phyloP scores from a whole-genome alignment of 768 basidiomycete genomes.

The Gymnopilus dilepis region DNA sequence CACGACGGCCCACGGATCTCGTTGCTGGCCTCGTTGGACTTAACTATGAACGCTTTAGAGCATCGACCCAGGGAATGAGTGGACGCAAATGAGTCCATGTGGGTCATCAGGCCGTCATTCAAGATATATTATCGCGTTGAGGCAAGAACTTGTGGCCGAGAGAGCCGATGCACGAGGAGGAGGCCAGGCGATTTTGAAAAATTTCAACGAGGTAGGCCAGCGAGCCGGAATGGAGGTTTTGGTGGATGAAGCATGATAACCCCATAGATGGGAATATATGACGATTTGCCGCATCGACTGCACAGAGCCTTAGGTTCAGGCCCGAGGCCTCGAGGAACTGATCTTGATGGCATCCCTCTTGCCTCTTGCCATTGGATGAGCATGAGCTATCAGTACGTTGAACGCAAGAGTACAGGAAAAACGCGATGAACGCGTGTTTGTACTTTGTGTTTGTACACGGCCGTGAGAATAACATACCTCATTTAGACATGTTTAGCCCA shows the following conservation, averaged over 20 bases:
- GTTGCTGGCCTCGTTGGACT: not conserved
- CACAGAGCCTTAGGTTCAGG: not conserved
- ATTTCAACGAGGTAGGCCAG: not conserved
- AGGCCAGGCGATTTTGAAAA: not conserved
- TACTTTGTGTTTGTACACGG: not conserved
- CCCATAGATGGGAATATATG: not conserved
- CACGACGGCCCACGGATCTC: not conserved
- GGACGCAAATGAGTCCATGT: not conserved
- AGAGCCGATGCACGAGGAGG: conserved; percentile 4
- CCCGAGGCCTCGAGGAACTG: not conserved
- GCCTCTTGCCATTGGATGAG: not conserved
- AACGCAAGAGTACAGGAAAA: not conserved
- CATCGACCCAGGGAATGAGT: too few relatives aligned
- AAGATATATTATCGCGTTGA: not conserved
- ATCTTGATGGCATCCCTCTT: not conserved
- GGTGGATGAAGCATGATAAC: not conserved
- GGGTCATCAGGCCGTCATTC: not conserved
- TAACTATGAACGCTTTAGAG: too few relatives aligned
- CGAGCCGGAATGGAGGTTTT: not conserved
- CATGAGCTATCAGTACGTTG: not conserved
- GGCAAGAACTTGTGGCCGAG: not conserved
- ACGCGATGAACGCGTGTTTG: conserved; percentile 3
- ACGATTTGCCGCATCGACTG: not conserved
- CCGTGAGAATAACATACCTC: conserved; percentile 8
- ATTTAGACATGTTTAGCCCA: not conserved